Evolutionary conservation across 768 basidiomycete species (phyloP).

Genomic region (Russula brevipes): DNA sequence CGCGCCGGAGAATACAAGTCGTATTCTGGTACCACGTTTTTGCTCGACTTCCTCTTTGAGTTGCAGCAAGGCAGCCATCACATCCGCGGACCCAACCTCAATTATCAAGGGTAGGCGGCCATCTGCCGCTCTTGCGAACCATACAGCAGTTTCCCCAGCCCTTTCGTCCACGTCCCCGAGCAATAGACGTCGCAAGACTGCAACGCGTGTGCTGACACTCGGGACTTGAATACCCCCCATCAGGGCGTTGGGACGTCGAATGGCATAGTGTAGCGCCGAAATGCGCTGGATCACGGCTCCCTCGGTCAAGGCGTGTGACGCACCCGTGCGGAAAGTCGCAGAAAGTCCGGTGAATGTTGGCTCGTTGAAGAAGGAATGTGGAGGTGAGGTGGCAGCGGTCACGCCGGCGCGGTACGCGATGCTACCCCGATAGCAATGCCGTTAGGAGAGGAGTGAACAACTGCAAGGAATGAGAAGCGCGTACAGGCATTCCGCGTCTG

Average conservation of each 20-base stretch:
- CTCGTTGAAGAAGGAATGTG: conserved; percentile 24
- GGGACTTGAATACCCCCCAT: conserved; percentile 23
- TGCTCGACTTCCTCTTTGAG: conserved; percentile 54
- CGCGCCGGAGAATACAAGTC: conserved; percentile 51
- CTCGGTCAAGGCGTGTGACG: conserved; percentile 37
- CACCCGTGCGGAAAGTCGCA: conserved; percentile 35
- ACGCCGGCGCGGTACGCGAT: conserved; percentile 47
- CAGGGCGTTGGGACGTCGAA: conserved; percentile 42
- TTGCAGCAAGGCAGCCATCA: conserved; percentile 61
- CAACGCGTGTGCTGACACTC: conserved; percentile 80
- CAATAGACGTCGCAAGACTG: conserved; percentile 61
- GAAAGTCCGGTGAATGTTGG: conserved; percentile 21
- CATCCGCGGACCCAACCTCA: conserved; percentile 63
- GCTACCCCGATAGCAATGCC: conserved; percentile 26
- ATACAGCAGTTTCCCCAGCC: conserved; percentile 31
- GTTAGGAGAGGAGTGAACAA: not conserved
- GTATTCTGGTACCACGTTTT: conserved; percentile 30
- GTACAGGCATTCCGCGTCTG: conserved; percentile 33
- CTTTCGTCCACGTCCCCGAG: conserved; percentile 35
- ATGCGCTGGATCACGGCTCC: conserved; percentile 42
- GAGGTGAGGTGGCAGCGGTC: conserved; percentile 37
- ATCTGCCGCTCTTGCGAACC: conserved; percentile 37
- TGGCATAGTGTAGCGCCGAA: conserved; percentile 44
- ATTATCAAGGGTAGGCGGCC: conserved; percentile 62
- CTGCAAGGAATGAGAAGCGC: conserved; percentile 6